Conservation (phyloP, 345 rosid species). For the Nasturtium officinale region DNA sequence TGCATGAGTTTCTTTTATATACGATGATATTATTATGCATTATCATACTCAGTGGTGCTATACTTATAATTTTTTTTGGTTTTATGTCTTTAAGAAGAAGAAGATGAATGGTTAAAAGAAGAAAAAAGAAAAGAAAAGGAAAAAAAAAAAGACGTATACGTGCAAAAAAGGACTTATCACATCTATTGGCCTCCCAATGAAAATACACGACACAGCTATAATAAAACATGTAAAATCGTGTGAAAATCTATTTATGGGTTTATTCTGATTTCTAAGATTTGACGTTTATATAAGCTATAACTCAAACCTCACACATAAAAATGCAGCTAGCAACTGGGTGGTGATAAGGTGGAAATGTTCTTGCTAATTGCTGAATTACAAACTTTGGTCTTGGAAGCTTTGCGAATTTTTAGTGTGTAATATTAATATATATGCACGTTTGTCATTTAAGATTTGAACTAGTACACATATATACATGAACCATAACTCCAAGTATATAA, state of each 20-base stretch:
- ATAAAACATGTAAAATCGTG: background rate
- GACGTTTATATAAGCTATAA: background rate
- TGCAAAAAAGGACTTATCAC: background rate
- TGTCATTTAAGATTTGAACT: background rate
- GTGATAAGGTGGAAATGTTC: constrained; percentile 9
- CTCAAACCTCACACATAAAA: constrained; percentile 14
- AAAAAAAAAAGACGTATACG: no score
- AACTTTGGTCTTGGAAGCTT: background rate
- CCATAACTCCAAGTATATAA: background rate
- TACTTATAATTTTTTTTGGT: background rate
- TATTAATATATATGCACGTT: background rate
- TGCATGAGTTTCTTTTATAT: no score
- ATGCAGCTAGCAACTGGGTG: background rate
- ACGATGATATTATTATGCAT: background rate
- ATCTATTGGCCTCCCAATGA: background rate
- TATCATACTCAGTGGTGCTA: background rate
- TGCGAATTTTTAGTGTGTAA: background rate
- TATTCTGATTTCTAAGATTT: background rate
- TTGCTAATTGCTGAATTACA: constrained; percentile 18
- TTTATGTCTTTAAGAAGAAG: no score
- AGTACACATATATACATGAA: background rate
- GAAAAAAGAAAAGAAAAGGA: no score
- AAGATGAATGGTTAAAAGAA: no score
- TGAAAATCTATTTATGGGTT: background rate
- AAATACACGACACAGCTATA: no score